These are phyloP conservation scores for Daedalea quercina DNA, from an alignment of 768 basidiomycete genomes.

Conservation along the genomic window DNA sequence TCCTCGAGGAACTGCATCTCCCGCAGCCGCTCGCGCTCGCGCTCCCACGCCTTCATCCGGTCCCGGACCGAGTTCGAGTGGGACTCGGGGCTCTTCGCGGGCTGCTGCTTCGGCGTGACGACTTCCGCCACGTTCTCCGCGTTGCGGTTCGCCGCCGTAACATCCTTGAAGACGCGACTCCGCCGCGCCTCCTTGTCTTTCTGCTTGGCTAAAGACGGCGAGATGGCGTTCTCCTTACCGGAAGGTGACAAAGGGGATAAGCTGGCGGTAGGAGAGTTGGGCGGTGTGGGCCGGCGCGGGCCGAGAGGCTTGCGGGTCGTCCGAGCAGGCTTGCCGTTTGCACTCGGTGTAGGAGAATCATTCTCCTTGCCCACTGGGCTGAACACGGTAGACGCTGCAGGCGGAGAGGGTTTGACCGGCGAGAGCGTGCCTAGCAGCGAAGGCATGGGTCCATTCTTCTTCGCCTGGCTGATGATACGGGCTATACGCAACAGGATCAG, in stretches of 20 bases:
- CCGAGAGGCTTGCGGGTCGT: conserved; percentile 20
- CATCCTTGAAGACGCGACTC: conserved; percentile 13
- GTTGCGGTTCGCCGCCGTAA: conserved; percentile 8
- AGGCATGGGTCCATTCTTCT: conserved; percentile 7
- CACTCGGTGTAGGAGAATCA: neutral
- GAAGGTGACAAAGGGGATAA: conserved; percentile 1
- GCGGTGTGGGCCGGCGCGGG: conserved; percentile 19
- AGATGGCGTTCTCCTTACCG: conserved; percentile 12
- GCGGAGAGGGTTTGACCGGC: conserved; percentile 16
- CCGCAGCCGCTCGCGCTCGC: conserved; percentile 59
- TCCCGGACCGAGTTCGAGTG: conserved; percentile 34
- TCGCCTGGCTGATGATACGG: conserved; percentile 7
- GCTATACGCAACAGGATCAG: neutral
- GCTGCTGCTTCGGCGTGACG: neutral
- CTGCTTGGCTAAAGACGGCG: conserved; percentile 15
- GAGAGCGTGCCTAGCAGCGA: conserved; percentile 16
- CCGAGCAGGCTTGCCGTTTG: conserved; percentile 6
- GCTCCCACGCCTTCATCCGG: conserved; percentile 71
- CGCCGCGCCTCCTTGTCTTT: conserved; percentile 14
- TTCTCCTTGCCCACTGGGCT: conserved; percentile 12
- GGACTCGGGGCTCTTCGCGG: conserved; percentile 1
- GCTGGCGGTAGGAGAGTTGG: conserved; percentile 10
- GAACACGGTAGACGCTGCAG: neutral
- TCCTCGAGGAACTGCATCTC: conserved; percentile 64
- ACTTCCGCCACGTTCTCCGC: conserved; percentile 4